Conservation (phyloP, 257 asterid genomes). For the Vinca minor region DNA sequence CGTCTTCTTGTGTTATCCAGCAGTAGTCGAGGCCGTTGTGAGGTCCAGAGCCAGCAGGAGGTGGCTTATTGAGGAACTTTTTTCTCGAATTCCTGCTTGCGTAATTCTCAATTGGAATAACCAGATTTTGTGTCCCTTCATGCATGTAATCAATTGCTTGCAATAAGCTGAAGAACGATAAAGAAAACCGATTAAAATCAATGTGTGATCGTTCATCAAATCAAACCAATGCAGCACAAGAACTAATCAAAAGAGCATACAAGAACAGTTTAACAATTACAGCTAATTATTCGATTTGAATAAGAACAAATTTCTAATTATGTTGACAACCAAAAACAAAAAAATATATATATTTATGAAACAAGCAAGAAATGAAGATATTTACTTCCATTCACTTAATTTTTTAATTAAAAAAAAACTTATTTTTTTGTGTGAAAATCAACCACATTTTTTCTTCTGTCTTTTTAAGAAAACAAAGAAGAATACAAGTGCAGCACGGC, state of each 20-base stretch:
- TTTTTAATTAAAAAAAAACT: neutral
- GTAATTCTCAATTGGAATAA: constrained; percentile 51
- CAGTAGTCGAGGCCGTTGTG: constrained; percentile 43
- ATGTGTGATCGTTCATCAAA: too few species aligned
- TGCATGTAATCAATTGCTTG: constrained; percentile 66
- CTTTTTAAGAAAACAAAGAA: neutral
- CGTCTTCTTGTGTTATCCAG: constrained; percentile 76
- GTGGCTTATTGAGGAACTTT: constrained; percentile 27
- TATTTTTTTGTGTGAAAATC: neutral
- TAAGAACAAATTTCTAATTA: neutral
- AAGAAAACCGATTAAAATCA: neutral
- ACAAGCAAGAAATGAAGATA: neutral
- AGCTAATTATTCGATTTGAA: neutral
- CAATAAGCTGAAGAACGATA: constrained; percentile 41
- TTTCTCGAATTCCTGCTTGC: constrained; percentile 35
- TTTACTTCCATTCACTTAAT: neutral
- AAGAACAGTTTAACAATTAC: neutral
- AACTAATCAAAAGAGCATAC: too few species aligned
- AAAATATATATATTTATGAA: too few species aligned
- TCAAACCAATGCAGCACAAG: too few species aligned
- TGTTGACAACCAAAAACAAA: neutral
- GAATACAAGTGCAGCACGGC: neutral
- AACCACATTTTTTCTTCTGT: neutral
- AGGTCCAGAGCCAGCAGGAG: constrained; percentile 12
- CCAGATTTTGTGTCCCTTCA: constrained; percentile 73